Conservation (phyloP, 2,329 filamentous ascomycete species). For the Penicillium thymicola region DNA sequence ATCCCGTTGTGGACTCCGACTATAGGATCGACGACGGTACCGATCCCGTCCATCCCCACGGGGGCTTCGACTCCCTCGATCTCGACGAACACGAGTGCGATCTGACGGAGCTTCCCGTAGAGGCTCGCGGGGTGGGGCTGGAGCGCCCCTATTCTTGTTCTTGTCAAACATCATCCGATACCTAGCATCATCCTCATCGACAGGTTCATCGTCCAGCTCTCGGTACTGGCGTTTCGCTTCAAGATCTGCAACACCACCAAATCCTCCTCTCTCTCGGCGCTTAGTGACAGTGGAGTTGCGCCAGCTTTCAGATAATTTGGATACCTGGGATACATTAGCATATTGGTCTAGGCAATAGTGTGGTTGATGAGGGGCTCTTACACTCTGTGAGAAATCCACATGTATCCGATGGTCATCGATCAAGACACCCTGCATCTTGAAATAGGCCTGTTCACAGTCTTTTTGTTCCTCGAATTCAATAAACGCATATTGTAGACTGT, state of each 20-base stretch:
- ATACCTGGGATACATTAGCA: conserved; percentile 46
- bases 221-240: conserved; percentile 91
- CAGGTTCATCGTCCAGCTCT: conserved; percentile 54
- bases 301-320: conserved; percentile 85
- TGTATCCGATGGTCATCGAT: conserved; percentile 98
- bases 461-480: conserved; percentile 94
- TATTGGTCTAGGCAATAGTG: background rate
- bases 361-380: conserved; percentile 45
- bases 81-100: conserved; percentile 41
- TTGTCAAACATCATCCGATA: conserved; percentile 83
- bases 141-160: conserved; percentile 10
- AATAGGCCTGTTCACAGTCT: conserved; percentile 91
- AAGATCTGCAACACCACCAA: conserved; percentile 82
- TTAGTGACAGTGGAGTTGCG: conserved; percentile 80
- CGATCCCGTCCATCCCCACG: conserved; percentile 28
- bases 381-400: conserved; percentile 97
- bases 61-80: conserved; percentile 32
- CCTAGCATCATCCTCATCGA: conserved; percentile 49
- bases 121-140: conserved; percentile 6
- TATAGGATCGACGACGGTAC: conserved; percentile 39
- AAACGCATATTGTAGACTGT: conserved; percentile 95
- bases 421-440: conserved; percentile 97
- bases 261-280: conserved; percentile 69
- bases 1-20: conserved; percentile 27
- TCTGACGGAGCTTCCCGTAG: conserved; percentile 32